Evolutionary conservation across 2,329 filamentous ascomycete species (phyloP), one percentile per base, ranked within the genome.

Genomic region (Pseudogymnoascus sp.): DNA sequence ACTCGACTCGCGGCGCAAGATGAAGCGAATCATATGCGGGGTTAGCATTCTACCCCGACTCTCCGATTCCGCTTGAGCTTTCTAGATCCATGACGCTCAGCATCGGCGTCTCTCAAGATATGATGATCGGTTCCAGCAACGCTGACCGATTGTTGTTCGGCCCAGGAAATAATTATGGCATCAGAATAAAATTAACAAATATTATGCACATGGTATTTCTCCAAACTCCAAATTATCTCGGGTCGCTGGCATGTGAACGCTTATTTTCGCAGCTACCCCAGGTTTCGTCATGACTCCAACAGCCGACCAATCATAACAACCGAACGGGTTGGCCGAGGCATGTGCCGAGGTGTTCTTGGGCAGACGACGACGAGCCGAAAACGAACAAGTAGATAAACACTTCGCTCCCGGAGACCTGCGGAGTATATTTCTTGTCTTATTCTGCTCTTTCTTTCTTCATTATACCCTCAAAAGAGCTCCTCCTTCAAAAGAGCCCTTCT

Each of bases 351-450:
- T 61, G 59, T 31, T 16, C 29, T 47, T 24, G 24, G 44, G 13
- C 8, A 11, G 14, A 26, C 21, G 10, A 42, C 38, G 35, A 42
- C 60, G 21, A 44, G 61, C 61, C 50, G 40, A 21, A 47, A 42
- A 53, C 50, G 40, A 21, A 29, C 37, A 61, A 61, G 59, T 61
- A 61, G 59, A 38, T 61, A 61, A 61, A 61, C 59, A 61, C 33
- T 61, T 33, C 19, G 26, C 33, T 16, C 37, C 59, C 56, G 31
- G 24, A 35, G 47, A 53, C 47, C 26, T 31, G 47, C 47, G 47
- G 47, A 53, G 24, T 53, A 31, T 53, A 53, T 56, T 56, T 33
- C 47, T 56, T 56, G 47, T 56, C 29, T 16, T 19, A 56, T 56
- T 56, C 47, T 56, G 47, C 47, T 33, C 47, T 56, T 56, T 56